Percentiles rank a stretch among this genome's conserved stretches.
These are phyloP conservation scores for Malus asiatica DNA, from an alignment of 306 rosid genomes.

Conservation along the genomic window DNA sequence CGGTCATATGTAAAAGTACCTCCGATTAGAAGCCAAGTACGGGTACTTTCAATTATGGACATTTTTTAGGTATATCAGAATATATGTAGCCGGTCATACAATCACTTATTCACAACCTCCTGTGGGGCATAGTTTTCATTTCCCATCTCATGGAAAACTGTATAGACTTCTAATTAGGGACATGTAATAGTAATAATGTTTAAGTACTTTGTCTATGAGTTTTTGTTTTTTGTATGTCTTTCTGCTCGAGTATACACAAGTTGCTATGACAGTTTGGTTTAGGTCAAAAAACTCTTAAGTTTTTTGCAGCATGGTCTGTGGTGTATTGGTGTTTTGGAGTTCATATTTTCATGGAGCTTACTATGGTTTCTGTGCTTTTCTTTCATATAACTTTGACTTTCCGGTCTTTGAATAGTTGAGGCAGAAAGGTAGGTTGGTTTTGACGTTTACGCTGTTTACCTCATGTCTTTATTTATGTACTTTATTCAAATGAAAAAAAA, in stretches of 20 bases:
- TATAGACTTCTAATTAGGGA: too few relatives aligned
- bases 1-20: too few relatives aligned
- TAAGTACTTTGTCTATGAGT: too few relatives aligned
- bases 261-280: background rate
- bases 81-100: too few relatives aligned
- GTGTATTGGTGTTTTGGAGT: background rate
- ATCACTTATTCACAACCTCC: too few relatives aligned
- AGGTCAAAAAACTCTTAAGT: background rate
- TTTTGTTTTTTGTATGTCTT: background rate
- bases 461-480: background rate
- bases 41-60: too few relatives aligned
- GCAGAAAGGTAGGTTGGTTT: background rate
- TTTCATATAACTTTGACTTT: background rate
- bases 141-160: too few relatives aligned
- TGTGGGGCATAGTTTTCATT: too few relatives aligned
- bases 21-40: too few relatives aligned
- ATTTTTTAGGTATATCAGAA: too few relatives aligned
- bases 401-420: background rate
- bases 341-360: background rate
- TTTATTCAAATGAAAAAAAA: too few relatives aligned
- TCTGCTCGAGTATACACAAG: background rate
- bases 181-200: too few relatives aligned
- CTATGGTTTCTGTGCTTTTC: background rate
- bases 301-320: background rate
- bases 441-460: background rate